Percentiles rank a stretch among this genome's conserved stretches.
Evolutionary conservation across 805 yeast genomes (phyloP).

Genomic region (Saturnispora saitoi): DNA sequence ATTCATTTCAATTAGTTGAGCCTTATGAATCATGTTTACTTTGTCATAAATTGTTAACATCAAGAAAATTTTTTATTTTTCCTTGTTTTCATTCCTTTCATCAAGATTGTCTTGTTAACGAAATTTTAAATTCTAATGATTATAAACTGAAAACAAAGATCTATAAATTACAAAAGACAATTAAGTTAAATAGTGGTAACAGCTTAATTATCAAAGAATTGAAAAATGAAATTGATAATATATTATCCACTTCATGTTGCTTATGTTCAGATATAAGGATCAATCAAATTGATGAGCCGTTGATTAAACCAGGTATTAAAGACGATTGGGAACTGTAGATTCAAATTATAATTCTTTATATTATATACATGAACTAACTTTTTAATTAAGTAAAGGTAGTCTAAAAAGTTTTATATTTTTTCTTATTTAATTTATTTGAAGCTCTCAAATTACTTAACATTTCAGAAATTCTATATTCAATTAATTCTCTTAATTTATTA

Average conservation of each 20-base stretch:
- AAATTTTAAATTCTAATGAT: slow-evolving; percentile 53
- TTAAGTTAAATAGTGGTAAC: slow-evolving; percentile 31
- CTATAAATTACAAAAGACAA: slow-evolving; percentile 41
- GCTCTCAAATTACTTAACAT: slow-evolving; percentile 32
- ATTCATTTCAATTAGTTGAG: slow-evolving; percentile 57
- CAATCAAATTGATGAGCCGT: slow-evolving; percentile 56
- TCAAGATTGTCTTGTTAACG: slow-evolving; percentile 71
- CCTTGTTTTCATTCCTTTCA: slow-evolving; percentile 92
- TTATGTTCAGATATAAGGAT: slow-evolving; percentile 71
- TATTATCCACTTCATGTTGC: slow-evolving; percentile 58
- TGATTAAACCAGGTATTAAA: slow-evolving; percentile 34
- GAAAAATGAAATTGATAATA: slow-evolving; percentile 44
- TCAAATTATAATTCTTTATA: neutral
- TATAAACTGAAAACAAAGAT: slow-evolving; percentile 57
- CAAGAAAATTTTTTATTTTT: slow-evolving; percentile 67
- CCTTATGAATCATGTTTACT: slow-evolving; percentile 77
- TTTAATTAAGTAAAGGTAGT: neutral
- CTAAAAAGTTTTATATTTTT: slow-evolving; percentile 16
- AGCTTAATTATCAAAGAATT: slow-evolving; percentile 24
- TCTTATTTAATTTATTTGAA: slow-evolving; percentile 12
- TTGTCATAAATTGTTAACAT: slow-evolving; percentile 62
- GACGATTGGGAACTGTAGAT: slow-evolving; percentile 41
- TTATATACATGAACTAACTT: neutral
- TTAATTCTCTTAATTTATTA: slow-evolving; percentile 52
- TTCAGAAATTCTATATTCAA: slow-evolving; percentile 54